Evolutionary conservation across 768 basidiomycete species (phyloP).

Genomic region (Glaciozyma martinii): DNA sequence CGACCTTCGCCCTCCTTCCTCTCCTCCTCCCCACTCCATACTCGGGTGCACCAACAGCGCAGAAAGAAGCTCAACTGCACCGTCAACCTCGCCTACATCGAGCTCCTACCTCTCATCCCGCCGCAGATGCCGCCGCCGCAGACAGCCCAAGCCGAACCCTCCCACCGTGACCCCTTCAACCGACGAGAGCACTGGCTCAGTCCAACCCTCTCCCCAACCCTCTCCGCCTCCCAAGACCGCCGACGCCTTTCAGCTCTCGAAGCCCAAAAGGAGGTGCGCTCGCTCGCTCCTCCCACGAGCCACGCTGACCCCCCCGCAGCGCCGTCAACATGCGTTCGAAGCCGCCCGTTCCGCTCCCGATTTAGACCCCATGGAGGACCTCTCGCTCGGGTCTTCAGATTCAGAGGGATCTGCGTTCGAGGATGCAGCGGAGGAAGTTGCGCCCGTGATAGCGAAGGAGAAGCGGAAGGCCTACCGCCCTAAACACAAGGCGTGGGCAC

Average conservation of each 20-base stretch:
- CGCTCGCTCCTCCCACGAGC: too few species aligned
- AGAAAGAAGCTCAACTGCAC: too few species aligned
- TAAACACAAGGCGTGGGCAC: constrained; percentile 18
- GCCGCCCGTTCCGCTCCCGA: constrained; percentile 14
- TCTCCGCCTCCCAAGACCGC: not conserved
- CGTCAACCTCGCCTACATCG: too few species aligned
- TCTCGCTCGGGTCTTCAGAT: constrained; percentile 2
- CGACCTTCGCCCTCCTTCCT: too few species aligned
- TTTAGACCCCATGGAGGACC: constrained; percentile 19
- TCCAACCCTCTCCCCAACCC: too few species aligned
- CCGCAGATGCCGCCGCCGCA: too few species aligned
- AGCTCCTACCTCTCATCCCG: too few species aligned
- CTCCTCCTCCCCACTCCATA: too few species aligned
- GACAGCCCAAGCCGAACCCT: too few species aligned
- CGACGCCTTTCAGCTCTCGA: constrained; percentile 10
- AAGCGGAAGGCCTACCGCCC: constrained; percentile 4
- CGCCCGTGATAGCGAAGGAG: not conserved
- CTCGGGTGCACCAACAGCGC: too few species aligned
- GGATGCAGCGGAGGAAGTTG: not conserved
- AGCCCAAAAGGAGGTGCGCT: constrained; percentile 15
- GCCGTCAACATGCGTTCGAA: constrained; percentile 16
- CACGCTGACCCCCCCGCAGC: not conserved
- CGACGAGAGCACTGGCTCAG: too few species aligned
- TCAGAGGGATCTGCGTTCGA: not conserved
- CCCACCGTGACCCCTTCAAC: too few species aligned